phyloP scores from a whole-genome alignment of 495 filamentous ascomycete species.

The Entonaema liquescens region DNA sequence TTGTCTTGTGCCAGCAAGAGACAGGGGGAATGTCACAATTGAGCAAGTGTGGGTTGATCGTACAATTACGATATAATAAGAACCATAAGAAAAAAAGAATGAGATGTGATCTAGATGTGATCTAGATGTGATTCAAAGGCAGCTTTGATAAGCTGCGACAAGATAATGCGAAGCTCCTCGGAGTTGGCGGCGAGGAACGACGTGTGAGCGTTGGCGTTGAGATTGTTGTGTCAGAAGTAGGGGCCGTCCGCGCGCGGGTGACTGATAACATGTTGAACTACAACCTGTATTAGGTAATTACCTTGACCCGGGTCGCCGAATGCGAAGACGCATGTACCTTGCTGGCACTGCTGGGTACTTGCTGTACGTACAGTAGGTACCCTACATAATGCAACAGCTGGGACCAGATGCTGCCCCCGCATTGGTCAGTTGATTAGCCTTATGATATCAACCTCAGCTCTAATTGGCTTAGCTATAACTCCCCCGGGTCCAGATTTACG shows the following conservation, averaged over 20 bases:
- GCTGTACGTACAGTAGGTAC: not conserved
- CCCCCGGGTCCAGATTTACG: constrained; percentile 26
- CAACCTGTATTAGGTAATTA: not conserved
- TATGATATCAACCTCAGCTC: constrained; percentile 16
- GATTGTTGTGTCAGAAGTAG: constrained; percentile 23
- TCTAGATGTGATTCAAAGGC: constrained; percentile 2
- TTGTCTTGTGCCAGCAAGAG: constrained; percentile 22
- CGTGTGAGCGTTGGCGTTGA: not conserved
- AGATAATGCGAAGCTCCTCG: constrained; percentile 23
- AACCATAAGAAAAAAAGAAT: constrained; percentile 6
- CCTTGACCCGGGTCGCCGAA: constrained; percentile 6
- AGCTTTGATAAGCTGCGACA: constrained; percentile 33
- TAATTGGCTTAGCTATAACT: constrained; percentile 29
- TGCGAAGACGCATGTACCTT: constrained; percentile 10
- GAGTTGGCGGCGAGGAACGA: constrained; percentile 7
- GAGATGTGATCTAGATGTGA: not conserved
- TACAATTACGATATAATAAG: not conserved
- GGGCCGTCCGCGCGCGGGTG: constrained; percentile 16
- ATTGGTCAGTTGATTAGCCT: constrained; percentile 37
- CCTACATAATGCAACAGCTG: constrained; percentile 7
- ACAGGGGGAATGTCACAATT: constrained; percentile 13
- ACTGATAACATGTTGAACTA: constrained; percentile 19
- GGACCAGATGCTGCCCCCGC: constrained; percentile 6
- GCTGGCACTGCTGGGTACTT: not conserved
- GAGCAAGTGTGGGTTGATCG: not conserved